Base-by-base conservation (phyloP, 495 filamentous ascomycete genomes). In the Hypoxylon crocopeplum region DNA sequence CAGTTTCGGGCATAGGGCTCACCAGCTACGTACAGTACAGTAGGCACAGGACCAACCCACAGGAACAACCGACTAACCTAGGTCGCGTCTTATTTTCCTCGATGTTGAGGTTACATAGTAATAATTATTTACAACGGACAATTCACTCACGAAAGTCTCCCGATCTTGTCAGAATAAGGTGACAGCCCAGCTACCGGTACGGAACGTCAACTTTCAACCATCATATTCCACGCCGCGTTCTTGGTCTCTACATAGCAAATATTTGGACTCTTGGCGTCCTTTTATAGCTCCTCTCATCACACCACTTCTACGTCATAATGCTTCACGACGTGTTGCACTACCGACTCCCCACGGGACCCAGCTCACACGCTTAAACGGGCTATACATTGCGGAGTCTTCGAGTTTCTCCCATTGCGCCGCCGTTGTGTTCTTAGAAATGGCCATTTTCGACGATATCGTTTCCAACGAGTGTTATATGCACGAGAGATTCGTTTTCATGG, bases 291-390 rank as follows among this genome's bases (percentile, higher is more conserved):
- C 40, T 51, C 50, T 56, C 13, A 59, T 64, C 61, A 64, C 50
- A 53, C 61, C 61, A 64, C 36, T 64, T 59, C 61, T 50, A 64
- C 61, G 61, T 64, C 61, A 64, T 64, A 47, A 32, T 55, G 50
- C 61, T 51, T 64, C 34, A 17, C 38, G 7, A 37, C 22, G 56
- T 41, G 49, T 37, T 47, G 55, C 59, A 36, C 46, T 55, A 51
- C 48, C 46, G 38, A 59, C 37, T 48, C 50, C n/a, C 38, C 54
- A 64, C 37, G 34, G 48, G 61, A 13, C 6, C 48, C 29, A 50
- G 49, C 38, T 53, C 30, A 11, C 54, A 21, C 30, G 37, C 48
- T 47, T 37, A 29, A 36, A 48, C 30, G 52, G 13, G 39, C 41
- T 58, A 21, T 51, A 33, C 13, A 22, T 54, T 27, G 36, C 32